Evolutionary conservation across 169 alveolate species (phyloP), one percentile per base, ranked within the genome.

Genomic region (Cystoisospora suis): DNA sequence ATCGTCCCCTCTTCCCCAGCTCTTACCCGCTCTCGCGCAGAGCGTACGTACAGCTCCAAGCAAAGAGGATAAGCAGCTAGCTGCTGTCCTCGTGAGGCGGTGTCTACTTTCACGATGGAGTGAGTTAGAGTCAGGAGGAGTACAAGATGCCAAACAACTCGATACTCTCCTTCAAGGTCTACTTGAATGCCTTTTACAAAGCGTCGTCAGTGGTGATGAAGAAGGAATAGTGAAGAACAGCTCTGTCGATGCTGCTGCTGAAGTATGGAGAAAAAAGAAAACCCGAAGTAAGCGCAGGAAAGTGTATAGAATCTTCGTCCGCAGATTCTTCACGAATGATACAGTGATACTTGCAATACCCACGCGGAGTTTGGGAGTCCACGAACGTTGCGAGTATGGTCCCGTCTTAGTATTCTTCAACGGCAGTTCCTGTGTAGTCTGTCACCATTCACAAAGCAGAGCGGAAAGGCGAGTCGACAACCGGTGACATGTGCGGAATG

Each of bases 91-190:
- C 5, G 58, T 72, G 58, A 46, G 83, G 3, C 47, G 53, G 58
- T 72, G 83, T 40, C 58, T 72, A 9, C 83, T 40, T n/a, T 72
- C 83, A 0, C 83, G 83, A 23, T 72, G 83, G 83, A 5, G 32
- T 5, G 83, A 72, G 45, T n/a, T 72, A 34, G 83, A 72, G 83
- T 44, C 15, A 29, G 34, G 5, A 12, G n/a, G n/a, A n/a, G n/a
- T n/a, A n/a, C 56, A 15, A 29, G 38, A 32, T 27, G 36, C 58
- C 47, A 38, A n/a, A 34, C 42, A 72, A 36, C 38, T 2, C 58
- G 56, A 38, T 12, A 38, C 47, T n/a, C 56, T 72, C 6, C 83
- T 38, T 15, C 83, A 72, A 32, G 40, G 20, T n/a, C 4, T 38
- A 3, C 47, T 72, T 53, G 53, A 6, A 56, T 0, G 36, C 42